These are phyloP conservation scores for Forsythia suspensa DNA, from an alignment of 257 asterid species.

Conservation along the genomic window DNA sequence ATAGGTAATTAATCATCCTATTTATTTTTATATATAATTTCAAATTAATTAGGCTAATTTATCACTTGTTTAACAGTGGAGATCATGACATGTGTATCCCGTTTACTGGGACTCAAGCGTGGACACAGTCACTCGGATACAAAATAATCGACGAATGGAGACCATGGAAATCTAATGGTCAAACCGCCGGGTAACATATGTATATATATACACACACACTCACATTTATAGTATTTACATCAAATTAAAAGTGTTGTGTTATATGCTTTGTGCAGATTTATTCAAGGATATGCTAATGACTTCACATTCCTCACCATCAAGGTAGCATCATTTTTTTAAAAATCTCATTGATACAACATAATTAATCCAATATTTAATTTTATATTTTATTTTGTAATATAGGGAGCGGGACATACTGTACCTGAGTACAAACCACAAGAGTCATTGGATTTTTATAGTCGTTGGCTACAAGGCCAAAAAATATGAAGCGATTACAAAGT, in stretches of 20 bases:
- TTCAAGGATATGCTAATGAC: constrained; percentile 41
- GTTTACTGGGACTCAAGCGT: constrained; percentile 59
- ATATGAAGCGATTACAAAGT: constrained; percentile 24
- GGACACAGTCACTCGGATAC: constrained; percentile 52
- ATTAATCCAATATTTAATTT: neutral
- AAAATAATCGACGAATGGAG: constrained; percentile 50
- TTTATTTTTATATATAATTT: no score
- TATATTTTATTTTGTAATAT: neutral
- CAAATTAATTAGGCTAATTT: neutral
- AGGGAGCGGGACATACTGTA: constrained; percentile 70
- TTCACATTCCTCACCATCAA: constrained; percentile 60
- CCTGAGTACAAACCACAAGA: constrained; percentile 67
- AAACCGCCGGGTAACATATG: constrained; percentile 50
- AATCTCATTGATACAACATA: neutral
- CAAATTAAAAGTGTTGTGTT: neutral
- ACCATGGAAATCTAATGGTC: constrained; percentile 42
- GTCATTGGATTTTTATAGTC: constrained; percentile 44
- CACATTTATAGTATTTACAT: neutral
- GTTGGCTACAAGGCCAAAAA: constrained; percentile 40
- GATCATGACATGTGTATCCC: constrained; percentile 78
- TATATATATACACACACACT: neutral
- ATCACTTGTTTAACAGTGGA: constrained; percentile 34
- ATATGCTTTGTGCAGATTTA: constrained; percentile 34
- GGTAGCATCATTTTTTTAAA: constrained; percentile 30
- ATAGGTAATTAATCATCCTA: constrained; percentile 31